Base-by-base conservation (phyloP, 1,284 basidiomycete species). In the Coriolopsis trogii region DNA sequence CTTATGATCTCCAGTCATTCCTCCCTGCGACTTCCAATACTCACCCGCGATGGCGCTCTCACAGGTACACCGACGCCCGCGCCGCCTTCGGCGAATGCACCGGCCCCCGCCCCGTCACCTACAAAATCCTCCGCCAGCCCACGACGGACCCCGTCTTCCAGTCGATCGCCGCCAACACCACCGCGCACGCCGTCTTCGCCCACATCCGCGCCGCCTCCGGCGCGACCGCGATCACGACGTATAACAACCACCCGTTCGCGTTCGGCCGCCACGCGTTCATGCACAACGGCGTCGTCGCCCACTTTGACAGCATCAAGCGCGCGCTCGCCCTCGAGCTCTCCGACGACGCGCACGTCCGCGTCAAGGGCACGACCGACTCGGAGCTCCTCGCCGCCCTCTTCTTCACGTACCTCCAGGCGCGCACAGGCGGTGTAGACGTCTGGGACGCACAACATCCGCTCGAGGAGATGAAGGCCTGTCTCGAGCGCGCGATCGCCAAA, bases 361-460 rank as follows among this genome's bases (percentile, higher is more conserved):
- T 74, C 38, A 63, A 67, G 44, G 73, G 72, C 18, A 71, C 69
- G 44, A 72, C 72, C 8, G 71, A 74, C 59, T 69, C 69, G n/a
- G 72, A 75, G 60, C 63, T 67, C 53, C 58, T 74, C 38, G 71
- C 68, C 26, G 71, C 68, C 20, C 62, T 74, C 6, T 69, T 69
- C 59, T 70, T 72, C 56, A 70, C 67, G 41, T 64, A 66, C 53
- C 63, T 73, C 28, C 69, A 63, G 41, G 33, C n/a, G 33, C 61
- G 57, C 10, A 53, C 49, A 25, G 51, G 59, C 20, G 68, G 70
- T 8, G 52, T 60, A 23, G 41, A 23, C 18, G 56, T 51, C 33
- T 72, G 69, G 68, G 63, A 67, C 29, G 44, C 26, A 10, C 44
- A 59, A 25, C 67, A 73, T 45, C 56, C 65, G 13, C 59, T 71